Evolutionary conservation across 345 rosid genomes (phyloP), one percentile per base, ranked within the genome.

Genomic region (Populus deltoides): DNA sequence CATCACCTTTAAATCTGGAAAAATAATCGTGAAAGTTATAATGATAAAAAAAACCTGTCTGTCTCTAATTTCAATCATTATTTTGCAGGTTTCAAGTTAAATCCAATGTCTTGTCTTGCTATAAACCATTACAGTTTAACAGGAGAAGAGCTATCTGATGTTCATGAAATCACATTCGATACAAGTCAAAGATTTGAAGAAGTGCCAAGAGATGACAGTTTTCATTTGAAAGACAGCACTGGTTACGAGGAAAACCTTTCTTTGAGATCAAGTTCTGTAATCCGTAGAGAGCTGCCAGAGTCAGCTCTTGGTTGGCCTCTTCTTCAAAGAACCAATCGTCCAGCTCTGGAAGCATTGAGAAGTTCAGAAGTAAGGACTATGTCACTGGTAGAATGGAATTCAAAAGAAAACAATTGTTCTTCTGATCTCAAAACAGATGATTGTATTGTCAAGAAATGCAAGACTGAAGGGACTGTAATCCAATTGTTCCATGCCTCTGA

Each of bases 271-370:
- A 83, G 81, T 79, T 84, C 87, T 67, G 8, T 55, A 17, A 79
- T 79, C 31, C 81, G 67, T 66, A 82, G 84, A 75, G 83, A 84
- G 75, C 80, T 79, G 25, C 82, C 86, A 18, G 83, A 83, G 73
- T 62, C 82, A 27, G 47, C n/a, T 61, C 83, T 78, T 39, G 89
- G 91, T 12, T 88, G 91, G 89, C 91, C 89, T 10, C 76, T 80
- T 27, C 78, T 81, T 71, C 68, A 31, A 20, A 77, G 77, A 75
- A 78, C 45, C 55, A 43, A 25, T 25, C 15, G 45, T 77, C 20
- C 49, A 31, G 61, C 5, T 71, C 69, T 12, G 25, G 78, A 77
- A 27, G 69, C 51, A 49, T 73, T 65, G 17, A 70, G 72, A 33
- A 76, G 29, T 55, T 73, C 33, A 18, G 66, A 74, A 33, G 77